Percentiles rank a stretch among this genome's conserved stretches.
These are phyloP conservation scores for Heritiera fomes DNA, from an alignment of 345 rosid species.

Conservation along the genomic window DNA sequence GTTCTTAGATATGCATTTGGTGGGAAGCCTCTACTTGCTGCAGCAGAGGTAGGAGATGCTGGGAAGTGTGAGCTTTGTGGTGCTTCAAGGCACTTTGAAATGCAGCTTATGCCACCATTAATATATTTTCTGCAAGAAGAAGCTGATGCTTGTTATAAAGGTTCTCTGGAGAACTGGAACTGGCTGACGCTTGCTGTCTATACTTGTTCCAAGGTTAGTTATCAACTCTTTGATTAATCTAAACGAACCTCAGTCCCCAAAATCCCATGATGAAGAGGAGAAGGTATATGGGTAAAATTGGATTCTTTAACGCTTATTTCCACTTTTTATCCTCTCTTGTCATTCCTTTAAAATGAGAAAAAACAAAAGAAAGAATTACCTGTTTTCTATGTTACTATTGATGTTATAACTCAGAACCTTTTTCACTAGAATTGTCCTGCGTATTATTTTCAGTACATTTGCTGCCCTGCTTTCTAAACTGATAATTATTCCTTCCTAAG, in stretches of 20 bases:
- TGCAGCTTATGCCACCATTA: slow-evolving; percentile 89
- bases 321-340: neutral
- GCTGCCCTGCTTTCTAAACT: neutral
- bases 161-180: slow-evolving; percentile 65
- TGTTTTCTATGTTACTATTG: neutral
- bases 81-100: slow-evolving; percentile 65
- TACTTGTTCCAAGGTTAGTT: slow-evolving; percentile 78
- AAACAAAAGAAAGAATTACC: neutral
- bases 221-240: neutral
- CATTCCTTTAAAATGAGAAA: neutral
- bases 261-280: neutral
- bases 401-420: neutral
- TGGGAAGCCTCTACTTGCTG: slow-evolving; percentile 68
- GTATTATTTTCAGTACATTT: neutral
- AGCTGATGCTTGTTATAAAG: slow-evolving; percentile 48
- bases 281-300: neutral
- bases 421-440: neutral
- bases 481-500: neutral
- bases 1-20: slow-evolving; percentile 68
- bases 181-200: slow-evolving; percentile 81
- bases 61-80: slow-evolving; percentile 62
- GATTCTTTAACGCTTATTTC: neutral
- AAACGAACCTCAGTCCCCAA: neutral
- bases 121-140: slow-evolving; percentile 76
- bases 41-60: slow-evolving; percentile 39